phyloP scores from a whole-genome alignment of 1,139 yeast genomes.

The Magnusiomyces suaveolens region DNA sequence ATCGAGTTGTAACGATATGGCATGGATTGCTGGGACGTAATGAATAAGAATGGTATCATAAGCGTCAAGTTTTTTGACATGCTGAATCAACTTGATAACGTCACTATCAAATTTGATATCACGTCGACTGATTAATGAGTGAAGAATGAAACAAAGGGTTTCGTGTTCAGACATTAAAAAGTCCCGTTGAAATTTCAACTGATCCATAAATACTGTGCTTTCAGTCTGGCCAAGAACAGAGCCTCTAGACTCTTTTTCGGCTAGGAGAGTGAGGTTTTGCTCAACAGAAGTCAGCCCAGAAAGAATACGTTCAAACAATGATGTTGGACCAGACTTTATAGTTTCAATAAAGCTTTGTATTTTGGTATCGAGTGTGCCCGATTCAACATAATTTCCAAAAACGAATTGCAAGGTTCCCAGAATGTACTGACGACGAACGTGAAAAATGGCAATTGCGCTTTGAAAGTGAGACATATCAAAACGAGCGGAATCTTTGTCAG shows the following conservation, averaged over 20 bases:
- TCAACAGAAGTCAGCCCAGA: constrained; percentile 52
- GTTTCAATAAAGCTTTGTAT: constrained; percentile 10
- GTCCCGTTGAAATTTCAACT: constrained; percentile 49
- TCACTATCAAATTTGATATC: constrained; percentile 36
- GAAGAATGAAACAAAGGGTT: constrained; percentile 52
- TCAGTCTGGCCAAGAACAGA: constrained; percentile 44
- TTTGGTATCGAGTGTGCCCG: constrained; percentile 3
- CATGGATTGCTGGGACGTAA: constrained; percentile 41
- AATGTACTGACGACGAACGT: constrained; percentile 58
- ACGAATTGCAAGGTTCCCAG: constrained; percentile 59
- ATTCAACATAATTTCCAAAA: constrained; percentile 28
- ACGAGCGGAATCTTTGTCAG: constrained; percentile 37
- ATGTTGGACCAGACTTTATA: constrained; percentile 9
- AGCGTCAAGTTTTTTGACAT: constrained; percentile 39
- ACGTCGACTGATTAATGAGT: constrained; percentile 18
- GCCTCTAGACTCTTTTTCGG: constrained; percentile 46
- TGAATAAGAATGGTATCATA: constrained; percentile 57
- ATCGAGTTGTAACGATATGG: constrained; percentile 11
- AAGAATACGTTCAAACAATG: constrained; percentile 33
- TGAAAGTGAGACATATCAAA: constrained; percentile 52
- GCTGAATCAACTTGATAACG: constrained; percentile 37
- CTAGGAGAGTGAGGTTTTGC: constrained; percentile 43
- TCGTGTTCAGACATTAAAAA: constrained; percentile 63
- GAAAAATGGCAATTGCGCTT: constrained; percentile 62
- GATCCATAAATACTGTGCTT: constrained; percentile 44